Base-by-base conservation (phyloP, 2,329 filamentous ascomycete genomes). In the Polytolypa hystricis region DNA sequence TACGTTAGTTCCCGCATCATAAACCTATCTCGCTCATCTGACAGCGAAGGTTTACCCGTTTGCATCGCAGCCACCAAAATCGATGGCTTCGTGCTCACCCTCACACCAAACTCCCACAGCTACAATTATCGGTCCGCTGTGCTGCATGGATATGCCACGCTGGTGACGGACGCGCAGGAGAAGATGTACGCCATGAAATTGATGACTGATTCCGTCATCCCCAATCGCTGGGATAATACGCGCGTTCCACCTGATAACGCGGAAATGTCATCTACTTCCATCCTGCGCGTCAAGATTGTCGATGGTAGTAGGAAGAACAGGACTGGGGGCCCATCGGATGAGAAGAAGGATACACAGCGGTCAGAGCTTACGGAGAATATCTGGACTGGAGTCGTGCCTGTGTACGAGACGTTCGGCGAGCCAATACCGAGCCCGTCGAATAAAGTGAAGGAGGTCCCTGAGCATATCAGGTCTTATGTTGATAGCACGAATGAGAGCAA, bases 41-140 rank as follows among this genome's bases (percentile, higher is more conserved):
- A 60, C 23, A 56, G 58, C 5, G 49, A 65, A 16, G 79, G 79
- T 7, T 58, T 93, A 14, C 81, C 84, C 1, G 62, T 93, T 28
- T 81, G 75, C 51, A 67, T 91, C 21, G 71, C 79, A 15, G 81
- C 81, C 1, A 82, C 77, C 30, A 77, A 81, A 53, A 62, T 93
- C 26, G 84, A 93, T 61, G 85, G 84, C 26, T 66, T 91, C 35
- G 77, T 93, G 6, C 73, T 93, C 20, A 73, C 81, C 14, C 70
- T 93, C 10, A 85, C 84, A 0, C 81, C 84, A 9, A 82, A 84
- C 64, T 74, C 73, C 41, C 84, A 93, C 65, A 83, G 74, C 62
- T 87, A 84, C 66, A 89, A 93, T 66, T 93, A 91, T 64, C 82
- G 84, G 43, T 84, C 79, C 26, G 82, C 81, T 8, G 66, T 85